A percentile compares a stretch with the other conserved stretches of the same genome.
Conservation (phyloP, 169 alveolate species). For the Toxoplasma gondii region DNA sequence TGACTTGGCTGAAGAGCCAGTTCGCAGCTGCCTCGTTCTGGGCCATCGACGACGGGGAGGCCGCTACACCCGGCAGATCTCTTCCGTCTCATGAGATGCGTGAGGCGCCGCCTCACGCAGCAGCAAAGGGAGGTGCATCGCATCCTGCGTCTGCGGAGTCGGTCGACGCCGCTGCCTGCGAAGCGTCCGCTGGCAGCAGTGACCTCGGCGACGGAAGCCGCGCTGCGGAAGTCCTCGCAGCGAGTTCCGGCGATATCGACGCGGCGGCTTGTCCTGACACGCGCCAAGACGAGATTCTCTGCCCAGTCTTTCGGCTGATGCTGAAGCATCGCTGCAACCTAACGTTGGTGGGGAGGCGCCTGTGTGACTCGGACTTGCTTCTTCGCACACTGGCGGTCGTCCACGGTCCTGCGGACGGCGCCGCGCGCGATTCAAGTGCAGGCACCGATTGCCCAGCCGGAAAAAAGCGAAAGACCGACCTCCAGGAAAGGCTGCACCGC, state of each 20-base stretch:
- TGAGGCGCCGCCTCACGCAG: too few species aligned
- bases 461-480: neutral
- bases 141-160: too few species aligned
- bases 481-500: neutral
- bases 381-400: slow-evolving; percentile 12
- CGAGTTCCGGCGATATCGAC: too few species aligned
- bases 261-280: too few species aligned
- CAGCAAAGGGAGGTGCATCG: too few species aligned
- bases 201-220: too few species aligned
- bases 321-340: slow-evolving; percentile 21
- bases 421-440: neutral
- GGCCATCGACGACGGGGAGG: neutral
- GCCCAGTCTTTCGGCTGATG: neutral
- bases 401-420: neutral
- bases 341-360: slow-evolving; percentile 29
- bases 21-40: neutral
- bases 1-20: neutral
- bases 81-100: too few species aligned
- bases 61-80: too few species aligned
- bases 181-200: too few species aligned
- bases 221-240: too few species aligned
- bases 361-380: neutral
- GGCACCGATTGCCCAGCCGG: neutral
- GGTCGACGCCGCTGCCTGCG: too few species aligned
- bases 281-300: neutral